These are phyloP conservation scores for Trichomonascaceae sp. DNA, from an alignment of 1,139 yeast species.

Conservation along the genomic window DNA sequence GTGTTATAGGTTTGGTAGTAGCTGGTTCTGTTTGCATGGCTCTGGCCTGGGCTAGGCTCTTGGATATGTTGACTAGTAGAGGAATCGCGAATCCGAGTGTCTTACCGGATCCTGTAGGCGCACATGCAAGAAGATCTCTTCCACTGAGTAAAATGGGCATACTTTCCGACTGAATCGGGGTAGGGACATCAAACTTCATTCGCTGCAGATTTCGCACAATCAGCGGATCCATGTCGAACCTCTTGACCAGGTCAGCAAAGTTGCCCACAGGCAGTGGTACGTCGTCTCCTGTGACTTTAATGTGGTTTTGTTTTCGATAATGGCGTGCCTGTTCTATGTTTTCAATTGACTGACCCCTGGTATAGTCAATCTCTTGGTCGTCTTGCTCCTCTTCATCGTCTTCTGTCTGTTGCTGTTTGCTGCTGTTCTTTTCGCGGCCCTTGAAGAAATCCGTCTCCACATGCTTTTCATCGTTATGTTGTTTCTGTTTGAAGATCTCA, in stretches of 20 bases:
- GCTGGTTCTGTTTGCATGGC: slow-evolving; percentile 32
- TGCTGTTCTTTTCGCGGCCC: background rate
- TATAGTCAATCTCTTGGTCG: slow-evolving; percentile 15
- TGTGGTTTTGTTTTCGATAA: slow-evolving; percentile 42
- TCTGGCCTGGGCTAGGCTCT: slow-evolving; percentile 35
- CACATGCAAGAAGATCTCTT: slow-evolving; percentile 74
- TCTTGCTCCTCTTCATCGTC: slow-evolving; percentile 11
- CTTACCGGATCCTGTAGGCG: slow-evolving; percentile 92
- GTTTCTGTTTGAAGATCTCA: slow-evolving; percentile 15
- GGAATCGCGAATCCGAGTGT: slow-evolving; percentile 84
- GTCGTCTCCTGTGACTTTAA: slow-evolving; percentile 65
- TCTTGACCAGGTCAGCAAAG: slow-evolving; percentile 59
- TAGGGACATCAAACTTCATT: slow-evolving; percentile 70
- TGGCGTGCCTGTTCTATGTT: slow-evolving; percentile 40
- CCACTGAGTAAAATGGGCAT: slow-evolving; percentile 54
- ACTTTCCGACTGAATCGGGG: slow-evolving; percentile 82
- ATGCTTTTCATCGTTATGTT: slow-evolving; percentile 10
- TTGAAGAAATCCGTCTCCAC: background rate
- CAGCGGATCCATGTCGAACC: slow-evolving; percentile 54
- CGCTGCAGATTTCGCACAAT: slow-evolving; percentile 53
- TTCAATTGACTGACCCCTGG: slow-evolving; percentile 18
- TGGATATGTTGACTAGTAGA: slow-evolving; percentile 31
- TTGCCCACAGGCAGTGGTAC: slow-evolving; percentile 81
- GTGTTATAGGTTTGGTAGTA: background rate
- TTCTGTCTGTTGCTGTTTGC: background rate